Evolutionary conservation across 1,284 basidiomycete species (phyloP).

Genomic region (Chondrostereum purpureum): DNA sequence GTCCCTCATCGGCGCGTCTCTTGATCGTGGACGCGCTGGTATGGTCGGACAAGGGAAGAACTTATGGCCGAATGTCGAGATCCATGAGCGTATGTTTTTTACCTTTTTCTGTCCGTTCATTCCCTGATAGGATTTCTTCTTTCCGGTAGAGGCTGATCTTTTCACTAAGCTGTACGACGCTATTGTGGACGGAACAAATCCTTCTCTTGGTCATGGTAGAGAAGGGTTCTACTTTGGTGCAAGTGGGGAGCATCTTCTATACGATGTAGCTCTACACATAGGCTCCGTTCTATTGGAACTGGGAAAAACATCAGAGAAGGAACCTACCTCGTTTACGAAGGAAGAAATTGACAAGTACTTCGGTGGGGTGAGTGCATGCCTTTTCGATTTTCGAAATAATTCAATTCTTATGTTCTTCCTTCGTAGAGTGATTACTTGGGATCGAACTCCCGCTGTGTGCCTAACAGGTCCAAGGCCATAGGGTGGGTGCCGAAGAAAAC

Average conservation of each 20-base stretch:
- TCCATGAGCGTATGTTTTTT: slow-evolving; percentile 21
- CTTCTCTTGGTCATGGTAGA: slow-evolving; percentile 16
- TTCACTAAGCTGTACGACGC: slow-evolving; percentile 16
- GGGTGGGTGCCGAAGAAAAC: slow-evolving; percentile 32
- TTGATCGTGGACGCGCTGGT: slow-evolving; percentile 14
- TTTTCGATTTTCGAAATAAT: background rate
- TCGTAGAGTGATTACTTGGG: slow-evolving; percentile 23
- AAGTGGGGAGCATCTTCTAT: slow-evolving; percentile 25
- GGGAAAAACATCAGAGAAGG: slow-evolving; percentile 27
- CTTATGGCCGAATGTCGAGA: slow-evolving; percentile 27
- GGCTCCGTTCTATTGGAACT: slow-evolving; percentile 27
- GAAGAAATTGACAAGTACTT: slow-evolving; percentile 33
- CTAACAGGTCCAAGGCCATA: slow-evolving; percentile 31
- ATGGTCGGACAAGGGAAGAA: slow-evolving; percentile 16
- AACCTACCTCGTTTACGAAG: slow-evolving; percentile 35
- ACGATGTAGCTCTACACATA: slow-evolving; percentile 24
- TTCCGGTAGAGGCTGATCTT: slow-evolving; percentile 15
- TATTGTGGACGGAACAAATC: slow-evolving; percentile 10
- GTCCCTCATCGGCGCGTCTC: slow-evolving; percentile 18
- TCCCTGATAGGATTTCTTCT: background rate
- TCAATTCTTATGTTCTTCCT: slow-evolving; percentile 8
- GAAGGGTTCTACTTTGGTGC: slow-evolving; percentile 26
- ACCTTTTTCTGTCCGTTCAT: background rate
- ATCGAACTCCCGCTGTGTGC: slow-evolving; percentile 34
- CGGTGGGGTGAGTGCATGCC: slow-evolving; percentile 15